Conservation (phyloP, 2,329 filamentous ascomycete genomes). For the Corniculantispora saksenae region DNA sequence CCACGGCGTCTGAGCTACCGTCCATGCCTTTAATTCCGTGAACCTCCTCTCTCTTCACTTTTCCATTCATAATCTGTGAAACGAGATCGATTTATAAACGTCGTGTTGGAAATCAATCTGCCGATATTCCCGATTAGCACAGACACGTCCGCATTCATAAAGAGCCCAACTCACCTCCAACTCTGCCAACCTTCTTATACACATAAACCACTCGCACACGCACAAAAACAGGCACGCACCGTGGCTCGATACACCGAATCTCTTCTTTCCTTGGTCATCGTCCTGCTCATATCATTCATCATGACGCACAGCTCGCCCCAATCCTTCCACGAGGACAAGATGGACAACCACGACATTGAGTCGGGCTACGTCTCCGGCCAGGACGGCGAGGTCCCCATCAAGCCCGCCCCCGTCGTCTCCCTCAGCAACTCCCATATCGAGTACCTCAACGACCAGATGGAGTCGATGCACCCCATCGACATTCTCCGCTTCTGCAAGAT, state of each 20-base stretch:
- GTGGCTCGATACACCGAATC: constrained; percentile 20
- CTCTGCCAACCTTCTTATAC: constrained; percentile 5
- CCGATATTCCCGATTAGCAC: constrained; percentile 8
- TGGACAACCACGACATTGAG: constrained; percentile 56
- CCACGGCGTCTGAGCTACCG: not conserved
- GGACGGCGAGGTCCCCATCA: constrained; percentile 41
- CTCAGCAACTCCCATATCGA: constrained; percentile 87
- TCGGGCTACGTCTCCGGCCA: constrained; percentile 78
- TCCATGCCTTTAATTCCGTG: constrained; percentile 2
- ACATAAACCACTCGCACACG: not conserved
- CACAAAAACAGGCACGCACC: not conserved
- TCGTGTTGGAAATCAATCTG: not conserved
- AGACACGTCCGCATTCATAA: not conserved
- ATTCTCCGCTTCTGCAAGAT: constrained; percentile 90
- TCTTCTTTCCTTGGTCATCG: constrained; percentile 23
- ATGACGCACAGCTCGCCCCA: constrained; percentile 43
- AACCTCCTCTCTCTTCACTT: not conserved
- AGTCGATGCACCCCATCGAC: constrained; percentile 85
- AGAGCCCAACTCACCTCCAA: not conserved
- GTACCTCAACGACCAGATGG: constrained; percentile 87
- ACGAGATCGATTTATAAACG: constrained; percentile 2
- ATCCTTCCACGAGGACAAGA: constrained; percentile 42
- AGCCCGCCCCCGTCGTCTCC: constrained; percentile 65
- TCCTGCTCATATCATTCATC: constrained; percentile 36
- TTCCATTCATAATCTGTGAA: constrained; percentile 7